Base-by-base conservation (phyloP, 371 early-diverging fungal genomes). In the Thermomucor indicae-seudaticae region DNA sequence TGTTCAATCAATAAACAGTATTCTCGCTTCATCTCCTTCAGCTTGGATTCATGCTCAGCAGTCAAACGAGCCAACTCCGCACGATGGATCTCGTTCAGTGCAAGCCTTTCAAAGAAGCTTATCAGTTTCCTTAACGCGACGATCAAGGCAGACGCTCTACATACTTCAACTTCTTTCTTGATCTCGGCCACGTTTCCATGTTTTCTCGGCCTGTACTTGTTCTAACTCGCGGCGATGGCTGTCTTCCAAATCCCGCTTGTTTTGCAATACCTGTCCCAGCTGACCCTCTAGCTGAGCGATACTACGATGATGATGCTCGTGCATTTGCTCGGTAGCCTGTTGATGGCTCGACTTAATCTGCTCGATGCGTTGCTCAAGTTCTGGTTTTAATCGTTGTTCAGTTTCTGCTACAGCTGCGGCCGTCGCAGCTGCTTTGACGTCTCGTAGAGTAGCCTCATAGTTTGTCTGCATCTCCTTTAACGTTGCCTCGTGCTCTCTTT, bases 301-400 rank as follows among this genome's bases (percentile, higher is more conserved):
- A 8, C 49, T 40, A 10, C 40, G 44, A 5, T 43, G 43, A 34
- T 67, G 68, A 35, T 67, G 64, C 4, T 43, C 53, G 44, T 67
- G 54, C 22, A 67, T 44, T 35, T 64, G 62, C 8, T 64, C 61
- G 35, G 64, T 61, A 29, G 68, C 58, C 29, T 64, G 61, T 23
- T 51, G 52, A 49, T 67, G 68, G 7, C 51, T 37, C 37, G 14
- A 16, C 19, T 19, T 14, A 14, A 16, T 19, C 10, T 37, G 37
- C 5, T 37, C 37, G 14, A 37, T 5, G 3, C 14, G 37, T 5
- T 19, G 37, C 5, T 37, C 37, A 5, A 19, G 19, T 37, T 37
- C 52, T 24, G 55, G n/a, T 6, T 55, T 49, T 14, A 67, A 24
- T 23, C 58, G 61, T 25, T 67, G 64, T 17, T 64, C 49, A 22